phyloP scores from a whole-genome alignment of 192 early-diverging fungal species.

The Coemansia sp. region DNA sequence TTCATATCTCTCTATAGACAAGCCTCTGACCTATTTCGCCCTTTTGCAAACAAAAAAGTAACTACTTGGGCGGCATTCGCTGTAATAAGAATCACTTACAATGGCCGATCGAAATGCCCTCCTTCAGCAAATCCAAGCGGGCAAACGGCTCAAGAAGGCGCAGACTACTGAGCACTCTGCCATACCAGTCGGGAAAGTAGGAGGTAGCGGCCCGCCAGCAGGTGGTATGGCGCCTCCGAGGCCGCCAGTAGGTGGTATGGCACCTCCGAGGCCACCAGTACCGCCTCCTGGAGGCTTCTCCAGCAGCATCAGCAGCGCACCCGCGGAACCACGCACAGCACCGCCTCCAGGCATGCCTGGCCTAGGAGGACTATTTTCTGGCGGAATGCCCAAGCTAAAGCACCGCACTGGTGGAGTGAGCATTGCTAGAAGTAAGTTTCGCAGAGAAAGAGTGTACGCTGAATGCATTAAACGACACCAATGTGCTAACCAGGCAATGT shows the following conservation, averaged over 20 bases:
- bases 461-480: neutral
- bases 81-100: neutral
- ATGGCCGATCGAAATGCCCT: slow-evolving; percentile 63
- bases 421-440: slow-evolving; percentile 52
- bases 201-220: slow-evolving; percentile 44
- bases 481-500: neutral
- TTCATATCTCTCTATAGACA: too few relatives aligned
- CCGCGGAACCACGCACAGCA: slow-evolving; percentile 13
- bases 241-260: slow-evolving; percentile 43
- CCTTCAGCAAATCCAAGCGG: slow-evolving; percentile 75
- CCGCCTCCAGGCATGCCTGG: slow-evolving; percentile 54
- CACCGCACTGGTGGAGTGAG: slow-evolving; percentile 62
- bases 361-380: slow-evolving; percentile 67
- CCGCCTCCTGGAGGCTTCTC: slow-evolving; percentile 25
- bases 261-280: slow-evolving; percentile 37
- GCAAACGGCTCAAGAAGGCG: slow-evolving; percentile 68
- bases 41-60: neutral
- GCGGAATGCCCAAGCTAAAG: slow-evolving; percentile 72
- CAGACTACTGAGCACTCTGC: slow-evolving; percentile 75
- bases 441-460: neutral
- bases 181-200: slow-evolving; percentile 39
- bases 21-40: neutral
- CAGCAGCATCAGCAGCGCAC: slow-evolving; percentile 24
- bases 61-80: neutral
- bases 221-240: slow-evolving; percentile 37